Evolutionary conservation across 192 early-diverging fungal genomes (phyloP).

Genomic region (Podila epigama): DNA sequence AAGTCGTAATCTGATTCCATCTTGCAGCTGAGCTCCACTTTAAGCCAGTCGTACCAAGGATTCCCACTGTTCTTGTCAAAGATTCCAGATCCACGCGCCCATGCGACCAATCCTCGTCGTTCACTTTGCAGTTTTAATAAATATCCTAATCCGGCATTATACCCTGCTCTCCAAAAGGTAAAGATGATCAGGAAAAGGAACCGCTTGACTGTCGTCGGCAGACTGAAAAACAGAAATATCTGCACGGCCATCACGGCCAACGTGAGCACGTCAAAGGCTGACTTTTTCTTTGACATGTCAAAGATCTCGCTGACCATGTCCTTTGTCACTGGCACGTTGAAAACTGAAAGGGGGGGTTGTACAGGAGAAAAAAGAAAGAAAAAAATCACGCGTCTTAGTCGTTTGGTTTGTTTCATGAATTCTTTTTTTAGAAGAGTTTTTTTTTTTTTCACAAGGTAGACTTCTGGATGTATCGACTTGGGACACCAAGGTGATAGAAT

Average conservation of each 20-base stretch:
- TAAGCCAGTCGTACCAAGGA: conserved; percentile 64
- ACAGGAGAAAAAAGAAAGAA: background rate
- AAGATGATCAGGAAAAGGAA: conserved; percentile 77
- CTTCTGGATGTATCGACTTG: too few species aligned
- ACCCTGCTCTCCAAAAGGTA: conserved; percentile 84
- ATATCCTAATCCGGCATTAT: conserved; percentile 86
- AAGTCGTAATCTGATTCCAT: conserved; percentile 83
- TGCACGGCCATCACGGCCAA: conserved; percentile 69
- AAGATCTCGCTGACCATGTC: conserved; percentile 82
- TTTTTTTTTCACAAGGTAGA: too few species aligned
- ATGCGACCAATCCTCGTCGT: conserved; percentile 70
- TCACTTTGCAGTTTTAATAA: conserved; percentile 84
- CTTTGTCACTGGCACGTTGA: conserved; percentile 75
- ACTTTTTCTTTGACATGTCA: conserved; percentile 68
- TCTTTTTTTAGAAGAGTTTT: too few species aligned
- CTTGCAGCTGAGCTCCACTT: conserved; percentile 72
- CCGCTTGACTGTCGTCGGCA: conserved; percentile 60
- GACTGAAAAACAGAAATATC: conserved; percentile 66
- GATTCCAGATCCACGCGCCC: conserved; percentile 73
- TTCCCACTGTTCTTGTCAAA: conserved; percentile 65
- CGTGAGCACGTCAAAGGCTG: conserved; percentile 76
- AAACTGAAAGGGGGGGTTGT: conserved; percentile 48
- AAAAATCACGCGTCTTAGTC: background rate
- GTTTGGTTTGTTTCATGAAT: too few species aligned
- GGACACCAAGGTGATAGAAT: too few species aligned